phyloP scores from a whole-genome alignment of 208 protist species.

The Entamoeba invadens region DNA sequence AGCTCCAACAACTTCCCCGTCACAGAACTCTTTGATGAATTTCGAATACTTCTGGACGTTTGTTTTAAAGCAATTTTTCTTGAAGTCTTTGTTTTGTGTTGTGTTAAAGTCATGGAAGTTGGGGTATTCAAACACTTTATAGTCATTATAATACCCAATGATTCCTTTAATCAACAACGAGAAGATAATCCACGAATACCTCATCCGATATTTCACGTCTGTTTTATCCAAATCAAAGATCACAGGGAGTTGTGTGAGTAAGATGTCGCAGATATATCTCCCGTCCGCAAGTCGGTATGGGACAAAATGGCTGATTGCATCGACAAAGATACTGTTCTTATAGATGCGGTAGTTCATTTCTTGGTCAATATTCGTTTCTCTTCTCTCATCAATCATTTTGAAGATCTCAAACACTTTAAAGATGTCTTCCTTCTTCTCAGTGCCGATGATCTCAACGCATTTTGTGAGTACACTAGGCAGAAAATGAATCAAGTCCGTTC shows the following conservation, averaged over 20 bases:
- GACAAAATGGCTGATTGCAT: neutral
- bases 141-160: neutral
- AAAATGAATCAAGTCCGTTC: neutral
- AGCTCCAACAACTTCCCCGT: neutral
- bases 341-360: neutral
- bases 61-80: neutral
- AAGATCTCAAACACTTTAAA: neutral
- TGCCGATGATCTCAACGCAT: neutral
- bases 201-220: neutral
- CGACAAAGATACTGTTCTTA: neutral
- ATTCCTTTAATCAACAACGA: neutral
- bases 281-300: neutral
- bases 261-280: neutral
- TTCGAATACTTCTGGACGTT: neutral
- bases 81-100: neutral
- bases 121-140: neutral
- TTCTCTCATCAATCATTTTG: neutral
- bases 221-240: neutral
- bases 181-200: neutral
- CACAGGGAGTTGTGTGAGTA: neutral
- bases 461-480: neutral
- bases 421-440: neutral
- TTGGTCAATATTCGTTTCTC: neutral
- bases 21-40: neutral
- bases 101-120: neutral